A percentile compares a stretch with the other conserved stretches of the same genome.
phyloP scores from a whole-genome alignment of 805 yeast genomes.

The Candida succiphila region DNA sequence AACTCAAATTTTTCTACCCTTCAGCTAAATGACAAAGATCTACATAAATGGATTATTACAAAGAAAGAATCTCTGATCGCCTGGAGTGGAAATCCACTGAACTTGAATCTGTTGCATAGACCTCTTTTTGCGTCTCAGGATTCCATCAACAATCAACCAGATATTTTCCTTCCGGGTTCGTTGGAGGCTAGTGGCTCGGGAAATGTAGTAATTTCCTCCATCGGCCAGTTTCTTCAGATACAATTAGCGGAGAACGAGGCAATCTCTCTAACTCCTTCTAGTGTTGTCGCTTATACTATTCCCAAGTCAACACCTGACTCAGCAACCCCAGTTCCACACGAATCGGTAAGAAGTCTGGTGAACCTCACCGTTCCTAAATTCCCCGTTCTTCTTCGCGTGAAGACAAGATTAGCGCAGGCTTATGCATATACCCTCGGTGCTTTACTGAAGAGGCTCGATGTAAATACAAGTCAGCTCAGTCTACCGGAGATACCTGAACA shows the following conservation, averaged over 20 bases:
- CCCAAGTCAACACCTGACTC: not conserved
- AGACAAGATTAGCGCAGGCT: not conserved
- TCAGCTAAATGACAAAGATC: conserved; percentile 12
- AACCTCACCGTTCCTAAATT: conserved; percentile 16
- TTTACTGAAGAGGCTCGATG: too few species aligned
- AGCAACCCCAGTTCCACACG: not conserved
- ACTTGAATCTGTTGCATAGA: conserved; percentile 7
- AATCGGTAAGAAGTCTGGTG: conserved; percentile 9
- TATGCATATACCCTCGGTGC: too few species aligned
- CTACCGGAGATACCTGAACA: not conserved
- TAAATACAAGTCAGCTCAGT: not conserved
- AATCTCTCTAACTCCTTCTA: conserved; percentile 27
- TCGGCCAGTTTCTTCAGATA: conserved; percentile 29
- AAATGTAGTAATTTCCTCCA: conserved; percentile 26
- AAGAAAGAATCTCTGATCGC: conserved; percentile 29
- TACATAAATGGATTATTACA: conserved; percentile 25
- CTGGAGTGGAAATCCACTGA: conserved; percentile 34
- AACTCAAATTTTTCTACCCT: conserved; percentile 25
- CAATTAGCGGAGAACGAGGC: conserved; percentile 26
- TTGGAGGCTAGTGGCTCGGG: conserved; percentile 28
- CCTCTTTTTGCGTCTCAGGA: not conserved
- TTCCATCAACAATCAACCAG: conserved; percentile 4
- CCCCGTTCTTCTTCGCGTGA: conserved; percentile 2
- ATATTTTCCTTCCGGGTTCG: conserved; percentile 13
- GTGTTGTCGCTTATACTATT: conserved; percentile 27